These are phyloP conservation scores for Tetrapyrgos nigripes DNA, from an alignment of 1,284 basidiomycete genomes.

Conservation along the genomic window DNA sequence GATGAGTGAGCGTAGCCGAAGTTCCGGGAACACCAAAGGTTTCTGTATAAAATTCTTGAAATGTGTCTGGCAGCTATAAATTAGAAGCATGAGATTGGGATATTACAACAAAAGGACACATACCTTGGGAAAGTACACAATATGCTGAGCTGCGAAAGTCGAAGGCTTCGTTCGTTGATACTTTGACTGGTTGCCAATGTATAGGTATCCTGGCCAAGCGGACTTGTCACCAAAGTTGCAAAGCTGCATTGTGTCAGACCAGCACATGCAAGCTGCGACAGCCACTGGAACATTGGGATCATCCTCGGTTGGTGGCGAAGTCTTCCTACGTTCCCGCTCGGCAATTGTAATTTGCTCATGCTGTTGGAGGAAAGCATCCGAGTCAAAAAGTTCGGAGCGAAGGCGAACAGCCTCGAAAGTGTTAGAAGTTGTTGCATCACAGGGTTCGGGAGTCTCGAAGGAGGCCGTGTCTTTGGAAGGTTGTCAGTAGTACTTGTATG, in stretches of 20 bases:
- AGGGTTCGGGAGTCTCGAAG: too few relatives aligned
- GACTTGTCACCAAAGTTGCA: conserved; percentile 34
- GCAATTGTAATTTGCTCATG: not conserved
- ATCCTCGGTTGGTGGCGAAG: not conserved
- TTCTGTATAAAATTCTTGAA: conserved; percentile 27
- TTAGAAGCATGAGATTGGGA: not conserved
- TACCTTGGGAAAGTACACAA: conserved; percentile 13
- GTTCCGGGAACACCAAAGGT: conserved; percentile 21
- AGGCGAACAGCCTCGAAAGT: too few relatives aligned
- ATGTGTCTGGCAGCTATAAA: conserved; percentile 23
- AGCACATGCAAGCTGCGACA: conserved; percentile 9
- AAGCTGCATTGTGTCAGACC: conserved; percentile 32
- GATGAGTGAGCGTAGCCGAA: conserved; percentile 28
- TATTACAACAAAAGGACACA: conserved; percentile 4
- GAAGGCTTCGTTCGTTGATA: conserved; percentile 24
- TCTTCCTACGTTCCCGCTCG: not conserved
- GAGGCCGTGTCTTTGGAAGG: not conserved
- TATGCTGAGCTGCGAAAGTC: conserved; percentile 25
- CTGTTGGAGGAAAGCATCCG: conserved; percentile 5
- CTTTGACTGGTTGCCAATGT: conserved; percentile 36
- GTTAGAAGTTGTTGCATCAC: too few relatives aligned
- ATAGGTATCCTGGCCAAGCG: conserved; percentile 38
- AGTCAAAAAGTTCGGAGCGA: conserved; percentile 9
- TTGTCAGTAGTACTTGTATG: conserved; percentile 9
- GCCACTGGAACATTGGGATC: conserved; percentile 5